These are phyloP conservation scores for Dimocarpus longan DNA, from an alignment of 345 rosid species.

Conservation along the genomic window DNA sequence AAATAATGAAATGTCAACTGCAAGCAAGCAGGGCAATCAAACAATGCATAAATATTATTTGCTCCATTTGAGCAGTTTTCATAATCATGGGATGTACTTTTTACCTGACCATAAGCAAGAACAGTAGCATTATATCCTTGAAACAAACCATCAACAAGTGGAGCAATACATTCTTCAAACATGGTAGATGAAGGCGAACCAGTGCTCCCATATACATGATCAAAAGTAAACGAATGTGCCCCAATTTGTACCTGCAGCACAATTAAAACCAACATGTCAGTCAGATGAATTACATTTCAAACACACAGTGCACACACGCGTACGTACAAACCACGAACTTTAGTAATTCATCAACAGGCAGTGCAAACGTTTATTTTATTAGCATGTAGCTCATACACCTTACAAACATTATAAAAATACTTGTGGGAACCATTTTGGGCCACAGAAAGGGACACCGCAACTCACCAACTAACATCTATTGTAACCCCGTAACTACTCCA, in stretches of 20 bases:
- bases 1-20: slow-evolving; percentile 20
- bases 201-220: slow-evolving; percentile 93
- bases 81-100: not conserved
- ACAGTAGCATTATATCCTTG: slow-evolving; percentile 99
- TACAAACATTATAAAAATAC: not conserved
- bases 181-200: slow-evolving; percentile 76
- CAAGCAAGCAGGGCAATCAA: slow-evolving; percentile 20
- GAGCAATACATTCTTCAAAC: slow-evolving; percentile 87
- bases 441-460: not conserved
- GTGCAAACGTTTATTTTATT: not conserved
- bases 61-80: slow-evolving; percentile 10
- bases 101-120: slow-evolving; percentile 99
- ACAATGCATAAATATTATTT: not conserved
- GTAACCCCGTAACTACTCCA: not conserved
- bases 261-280: slow-evolving; percentile 5
- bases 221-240: slow-evolving; percentile 92
- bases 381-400: not conserved
- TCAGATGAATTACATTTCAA: not conserved
- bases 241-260: slow-evolving; percentile 88
- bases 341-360: not conserved
- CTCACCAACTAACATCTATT: not conserved
- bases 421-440: not conserved
- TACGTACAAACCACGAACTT: not conserved
- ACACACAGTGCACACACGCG: not conserved
- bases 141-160: slow-evolving; percentile 94